phyloP scores from a whole-genome alignment of 768 basidiomycete genomes.

The Gloeophyllum trabeum region DNA sequence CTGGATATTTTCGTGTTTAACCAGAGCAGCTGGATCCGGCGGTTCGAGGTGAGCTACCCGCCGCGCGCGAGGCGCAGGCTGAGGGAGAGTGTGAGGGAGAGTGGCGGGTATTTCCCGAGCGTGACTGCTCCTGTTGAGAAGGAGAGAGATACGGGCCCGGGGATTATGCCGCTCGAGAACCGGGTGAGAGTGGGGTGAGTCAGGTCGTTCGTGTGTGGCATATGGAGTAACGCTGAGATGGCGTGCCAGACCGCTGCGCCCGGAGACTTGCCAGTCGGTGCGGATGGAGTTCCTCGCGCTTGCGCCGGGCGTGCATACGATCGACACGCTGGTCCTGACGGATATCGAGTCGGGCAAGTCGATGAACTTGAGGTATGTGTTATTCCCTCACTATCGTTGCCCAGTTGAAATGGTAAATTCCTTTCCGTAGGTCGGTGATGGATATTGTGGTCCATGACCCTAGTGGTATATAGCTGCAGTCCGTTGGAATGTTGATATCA shows the following conservation, averaged over 20 bases:
- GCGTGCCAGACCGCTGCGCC: slow-evolving; percentile 53
- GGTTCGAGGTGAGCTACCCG: slow-evolving; percentile 69
- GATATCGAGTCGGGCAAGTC: slow-evolving; percentile 66
- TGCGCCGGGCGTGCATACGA: slow-evolving; percentile 66
- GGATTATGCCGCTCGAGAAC: slow-evolving; percentile 68
- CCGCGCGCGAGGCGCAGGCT: slow-evolving; percentile 35
- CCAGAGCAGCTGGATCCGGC: slow-evolving; percentile 59
- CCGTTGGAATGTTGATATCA: too few species aligned
- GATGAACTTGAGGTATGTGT: slow-evolving; percentile 58
- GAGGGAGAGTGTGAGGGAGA: slow-evolving; percentile 24
- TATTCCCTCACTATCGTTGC: not conserved
- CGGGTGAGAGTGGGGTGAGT: slow-evolving; percentile 72
- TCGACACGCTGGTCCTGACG: slow-evolving; percentile 60
- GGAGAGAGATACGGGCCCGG: slow-evolving; percentile 28
- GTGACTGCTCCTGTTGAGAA: slow-evolving; percentile 3
- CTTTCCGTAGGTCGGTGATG: slow-evolving; percentile 46
- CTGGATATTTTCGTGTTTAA: slow-evolving; percentile 87
- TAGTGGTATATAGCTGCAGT: slow-evolving; percentile 5
- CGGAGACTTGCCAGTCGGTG: slow-evolving; percentile 77
- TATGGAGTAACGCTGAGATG: slow-evolving; percentile 1
- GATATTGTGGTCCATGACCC: slow-evolving; percentile 64
- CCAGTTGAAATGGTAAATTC: slow-evolving; percentile 3
- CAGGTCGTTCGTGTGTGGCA: not conserved
- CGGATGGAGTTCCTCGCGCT: slow-evolving; percentile 80
- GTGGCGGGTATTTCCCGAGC: slow-evolving; percentile 7